These are phyloP conservation scores for Globisporangium spinosum DNA, from an alignment of 352 stramenopile genomes.

Conservation along the genomic window DNA sequence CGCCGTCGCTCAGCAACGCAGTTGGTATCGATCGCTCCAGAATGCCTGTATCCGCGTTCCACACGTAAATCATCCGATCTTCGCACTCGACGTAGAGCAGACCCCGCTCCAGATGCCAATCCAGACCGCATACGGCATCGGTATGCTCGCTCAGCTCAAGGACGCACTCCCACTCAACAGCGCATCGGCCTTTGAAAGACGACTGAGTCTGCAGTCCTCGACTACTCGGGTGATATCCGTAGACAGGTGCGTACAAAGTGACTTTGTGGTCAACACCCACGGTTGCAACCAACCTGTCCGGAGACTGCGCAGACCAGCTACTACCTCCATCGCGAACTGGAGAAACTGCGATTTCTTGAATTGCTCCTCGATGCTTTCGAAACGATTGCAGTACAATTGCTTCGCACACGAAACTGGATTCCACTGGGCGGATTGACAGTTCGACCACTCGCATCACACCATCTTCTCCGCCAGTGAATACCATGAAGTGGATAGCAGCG, in stretches of 20 bases:
- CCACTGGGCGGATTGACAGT: slow-evolving; percentile 31
- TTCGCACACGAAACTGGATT: slow-evolving; percentile 36
- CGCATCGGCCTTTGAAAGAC: slow-evolving; percentile 10
- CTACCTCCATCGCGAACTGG: slow-evolving; percentile 22
- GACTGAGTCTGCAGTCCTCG: slow-evolving; percentile 10
- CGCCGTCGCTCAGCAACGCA: slow-evolving; percentile 49
- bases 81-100: slow-evolving; percentile 65
- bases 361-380: slow-evolving; percentile 50
- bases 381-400: slow-evolving; percentile 48
- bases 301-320: slow-evolving; percentile 24
- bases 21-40: slow-evolving; percentile 58
- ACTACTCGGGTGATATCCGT: slow-evolving; percentile 34
- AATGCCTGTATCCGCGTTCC: slow-evolving; percentile 73
- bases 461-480: slow-evolving; percentile 66
- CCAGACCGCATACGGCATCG: slow-evolving; percentile 41
- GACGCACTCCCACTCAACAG: slow-evolving; percentile 57
- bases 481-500: slow-evolving; percentile 46
- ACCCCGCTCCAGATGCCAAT: slow-evolving; percentile 62
- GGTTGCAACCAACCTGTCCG: slow-evolving; percentile 60
- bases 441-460: slow-evolving; percentile 57
- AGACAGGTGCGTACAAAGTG: slow-evolving; percentile 57
- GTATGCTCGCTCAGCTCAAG: slow-evolving; percentile 62
- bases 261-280: slow-evolving; percentile 58
- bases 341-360: slow-evolving; percentile 65
- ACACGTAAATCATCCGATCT: slow-evolving; percentile 77